phyloP scores from a whole-genome alignment of 2,329 filamentous ascomycete species.

The Pseudogymnoascus sp. region DNA sequence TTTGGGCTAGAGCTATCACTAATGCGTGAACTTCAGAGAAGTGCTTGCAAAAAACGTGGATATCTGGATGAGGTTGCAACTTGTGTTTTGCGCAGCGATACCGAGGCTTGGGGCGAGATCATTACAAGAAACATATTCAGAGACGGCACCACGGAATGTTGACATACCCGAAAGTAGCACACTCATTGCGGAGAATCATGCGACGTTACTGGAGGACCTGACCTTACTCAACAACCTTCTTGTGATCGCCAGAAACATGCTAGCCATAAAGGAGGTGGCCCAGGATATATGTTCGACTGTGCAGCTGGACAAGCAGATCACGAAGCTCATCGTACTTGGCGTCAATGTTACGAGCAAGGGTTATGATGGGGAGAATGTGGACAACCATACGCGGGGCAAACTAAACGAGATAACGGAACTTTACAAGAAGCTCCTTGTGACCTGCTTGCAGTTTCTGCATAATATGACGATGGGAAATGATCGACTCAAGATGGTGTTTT shows the following conservation, averaged over 20 bases:
- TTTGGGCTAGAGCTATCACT: background rate
- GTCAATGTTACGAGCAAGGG: conserved; percentile 60
- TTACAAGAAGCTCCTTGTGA: conserved; percentile 59
- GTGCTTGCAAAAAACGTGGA: conserved; percentile 52
- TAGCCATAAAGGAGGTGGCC: conserved; percentile 55
- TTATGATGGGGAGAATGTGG: conserved; percentile 53
- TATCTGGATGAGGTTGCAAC: conserved; percentile 56
- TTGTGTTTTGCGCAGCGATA: conserved; percentile 52
- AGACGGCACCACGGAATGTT: conserved; percentile 46
- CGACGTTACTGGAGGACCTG: conserved; percentile 51
- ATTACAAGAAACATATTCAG: conserved; percentile 44
- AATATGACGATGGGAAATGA: conserved; percentile 64
- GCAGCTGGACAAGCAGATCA: conserved; percentile 57
- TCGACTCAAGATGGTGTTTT: conserved; percentile 61
- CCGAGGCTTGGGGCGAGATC: conserved; percentile 52
- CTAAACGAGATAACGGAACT: conserved; percentile 56
- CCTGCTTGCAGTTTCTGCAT: conserved; percentile 56
- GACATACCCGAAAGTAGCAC: conserved; percentile 54
- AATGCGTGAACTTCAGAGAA: conserved; percentile 35
- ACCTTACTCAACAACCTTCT: conserved; percentile 57
- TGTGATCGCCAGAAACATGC: conserved; percentile 56
- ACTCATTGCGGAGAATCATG: conserved; percentile 54
- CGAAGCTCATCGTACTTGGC: conserved; percentile 56
- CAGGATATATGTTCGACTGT: conserved; percentile 58
- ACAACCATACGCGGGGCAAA: conserved; percentile 47